phyloP scores from a whole-genome alignment of 2,329 filamentous ascomycete genomes.

The Dactylonectria estremocensis region DNA sequence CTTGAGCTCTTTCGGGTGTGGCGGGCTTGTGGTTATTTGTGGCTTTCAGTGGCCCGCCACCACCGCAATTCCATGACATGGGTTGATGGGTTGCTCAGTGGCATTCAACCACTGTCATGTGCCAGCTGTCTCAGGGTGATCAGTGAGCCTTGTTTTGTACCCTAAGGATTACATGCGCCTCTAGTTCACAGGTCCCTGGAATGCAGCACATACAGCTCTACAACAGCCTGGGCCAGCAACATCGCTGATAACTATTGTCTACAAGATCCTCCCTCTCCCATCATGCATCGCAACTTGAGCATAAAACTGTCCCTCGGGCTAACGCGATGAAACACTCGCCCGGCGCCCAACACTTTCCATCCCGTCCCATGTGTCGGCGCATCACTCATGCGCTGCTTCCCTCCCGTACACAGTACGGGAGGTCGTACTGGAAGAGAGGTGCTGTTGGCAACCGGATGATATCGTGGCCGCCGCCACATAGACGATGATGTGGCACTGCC shows the following conservation, averaged over 20 bases:
- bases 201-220: neutral
- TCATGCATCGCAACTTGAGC: neutral
- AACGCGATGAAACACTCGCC: constrained; percentile 17
- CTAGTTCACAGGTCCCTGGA: too few species aligned
- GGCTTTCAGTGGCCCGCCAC: constrained; percentile 11
- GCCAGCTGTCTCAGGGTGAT: neutral
- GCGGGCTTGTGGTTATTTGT: constrained; percentile 24
- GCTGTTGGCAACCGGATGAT: constrained; percentile 22
- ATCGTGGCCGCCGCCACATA: constrained; percentile 35
- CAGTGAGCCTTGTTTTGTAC: too few species aligned
- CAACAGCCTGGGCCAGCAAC: neutral
- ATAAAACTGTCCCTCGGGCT: constrained; percentile 6
- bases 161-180: too few species aligned
- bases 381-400: constrained; percentile 16
- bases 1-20: constrained; percentile 15
- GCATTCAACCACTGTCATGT: neutral
- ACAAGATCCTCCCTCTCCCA: too few species aligned
- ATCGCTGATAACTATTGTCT: too few species aligned
- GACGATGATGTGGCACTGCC: constrained; percentile 44
- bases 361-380: constrained; percentile 12
- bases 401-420: too few species aligned
- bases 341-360: constrained; percentile 6
- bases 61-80: neutral
- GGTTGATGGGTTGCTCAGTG: neutral
- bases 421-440: too few species aligned